Percentiles rank a stretch among this genome's conserved stretches.
Evolutionary conservation across 352 stramenopile genomes (phyloP).

Genomic region (Blastocystis sp.): DNA sequence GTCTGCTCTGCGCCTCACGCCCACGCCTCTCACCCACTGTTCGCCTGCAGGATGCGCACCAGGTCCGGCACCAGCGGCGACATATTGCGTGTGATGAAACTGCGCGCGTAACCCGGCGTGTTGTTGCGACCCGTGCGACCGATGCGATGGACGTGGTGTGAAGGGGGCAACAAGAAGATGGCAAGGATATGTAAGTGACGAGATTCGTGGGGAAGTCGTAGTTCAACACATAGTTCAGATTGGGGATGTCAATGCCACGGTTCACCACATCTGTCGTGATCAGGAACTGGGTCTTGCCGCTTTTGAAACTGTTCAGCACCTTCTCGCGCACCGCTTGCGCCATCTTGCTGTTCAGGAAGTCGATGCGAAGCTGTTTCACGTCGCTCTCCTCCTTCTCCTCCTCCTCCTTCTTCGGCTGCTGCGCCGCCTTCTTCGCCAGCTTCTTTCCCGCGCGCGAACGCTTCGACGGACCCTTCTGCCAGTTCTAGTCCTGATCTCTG

Average conservation of each 20-base stretch:
- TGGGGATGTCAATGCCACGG: constrained; percentile 54
- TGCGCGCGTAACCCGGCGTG: constrained; percentile 20
- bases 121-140: constrained; percentile 37
- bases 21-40: neutral
- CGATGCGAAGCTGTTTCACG: constrained; percentile 10
- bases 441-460: neutral
- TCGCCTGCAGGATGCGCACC: constrained; percentile 17
- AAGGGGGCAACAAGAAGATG: neutral
- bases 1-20: neutral
- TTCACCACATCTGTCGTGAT: constrained; percentile 40
- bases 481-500: neutral
- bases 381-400: neutral
- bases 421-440: neutral
- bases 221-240: constrained; percentile 54
- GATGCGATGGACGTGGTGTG: constrained; percentile 45
- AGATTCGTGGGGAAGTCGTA: constrained; percentile 64
- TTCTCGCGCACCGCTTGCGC: constrained; percentile 2
- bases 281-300: constrained; percentile 42
- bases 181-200: constrained; percentile 31
- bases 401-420: neutral
- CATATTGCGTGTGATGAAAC: constrained; percentile 39
- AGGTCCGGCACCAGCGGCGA: constrained; percentile 32
- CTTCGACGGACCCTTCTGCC: neutral
- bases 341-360: constrained; percentile 31
- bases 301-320: constrained; percentile 4